Conservation (phyloP, 2,329 filamentous ascomycete genomes). For the Coleophoma crateriformis region DNA sequence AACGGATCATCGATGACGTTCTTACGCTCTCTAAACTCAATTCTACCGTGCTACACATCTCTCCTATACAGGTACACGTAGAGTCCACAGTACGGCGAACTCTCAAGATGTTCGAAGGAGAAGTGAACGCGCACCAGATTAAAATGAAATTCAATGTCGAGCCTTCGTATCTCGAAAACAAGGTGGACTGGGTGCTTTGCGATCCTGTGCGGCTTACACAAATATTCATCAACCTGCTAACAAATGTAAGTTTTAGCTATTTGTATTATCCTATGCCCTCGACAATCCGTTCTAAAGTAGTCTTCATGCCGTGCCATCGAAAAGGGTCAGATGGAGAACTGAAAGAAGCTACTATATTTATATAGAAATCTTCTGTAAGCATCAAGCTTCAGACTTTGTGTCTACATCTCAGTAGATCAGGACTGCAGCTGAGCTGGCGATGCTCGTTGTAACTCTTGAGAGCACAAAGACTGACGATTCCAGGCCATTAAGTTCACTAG, state of each 20-base stretch:
- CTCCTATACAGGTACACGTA: conserved; percentile 62
- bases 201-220: conserved; percentile 71
- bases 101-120: conserved; percentile 72
- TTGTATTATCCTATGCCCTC: too few relatives aligned
- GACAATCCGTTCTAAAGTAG: too few relatives aligned
- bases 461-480: conserved; percentile 55
- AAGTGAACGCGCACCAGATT: conserved; percentile 65
- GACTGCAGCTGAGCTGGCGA: too few relatives aligned
- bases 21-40: conserved; percentile 65
- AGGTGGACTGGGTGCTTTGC: conserved; percentile 64
- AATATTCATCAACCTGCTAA: conserved; percentile 71
- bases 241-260: conserved; percentile 32
- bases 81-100: conserved; percentile 59
- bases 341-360: too few relatives aligned
- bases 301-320: too few relatives aligned
- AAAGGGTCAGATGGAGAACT: too few relatives aligned
- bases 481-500: conserved; percentile 66
- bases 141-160: conserved; percentile 62
- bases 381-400: too few relatives aligned
- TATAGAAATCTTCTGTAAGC: too few relatives aligned
- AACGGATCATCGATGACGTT: conserved; percentile 62
- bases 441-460: too few relatives aligned
- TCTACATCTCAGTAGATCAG: too few relatives aligned
- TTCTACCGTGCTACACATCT: conserved; percentile 62
- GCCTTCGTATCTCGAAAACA: conserved; percentile 56